Evolutionary conservation across 2,329 filamentous ascomycete genomes (phyloP).

Genomic region (Berkeleyomyces basicola): DNA sequence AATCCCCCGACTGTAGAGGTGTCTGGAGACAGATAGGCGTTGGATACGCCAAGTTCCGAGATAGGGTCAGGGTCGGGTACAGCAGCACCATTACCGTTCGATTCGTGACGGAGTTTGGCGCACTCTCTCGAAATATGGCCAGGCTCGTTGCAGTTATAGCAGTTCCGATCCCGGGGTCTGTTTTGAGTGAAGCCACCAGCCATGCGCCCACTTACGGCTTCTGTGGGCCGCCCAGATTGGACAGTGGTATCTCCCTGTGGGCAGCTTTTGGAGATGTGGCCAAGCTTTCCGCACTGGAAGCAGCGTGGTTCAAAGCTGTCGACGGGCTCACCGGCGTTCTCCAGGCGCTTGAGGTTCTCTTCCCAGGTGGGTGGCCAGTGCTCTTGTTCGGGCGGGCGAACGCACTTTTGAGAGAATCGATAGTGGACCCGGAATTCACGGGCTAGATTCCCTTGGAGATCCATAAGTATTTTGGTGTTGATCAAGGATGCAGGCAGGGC

Average conservation of each 20-base stretch:
- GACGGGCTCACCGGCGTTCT: conserved; percentile 47
- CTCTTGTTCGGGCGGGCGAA: conserved; percentile 40
- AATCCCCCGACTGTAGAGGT: neutral
- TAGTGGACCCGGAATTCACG: conserved; percentile 49
- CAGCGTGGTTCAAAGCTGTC: conserved; percentile 44
- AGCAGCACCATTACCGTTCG: neutral
- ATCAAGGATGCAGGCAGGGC: conserved; percentile 41
- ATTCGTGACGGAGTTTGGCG: conserved; percentile 17
- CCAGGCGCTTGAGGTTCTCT: conserved; percentile 48
- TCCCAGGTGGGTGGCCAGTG: conserved; percentile 41
- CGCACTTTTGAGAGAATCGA: conserved; percentile 40
- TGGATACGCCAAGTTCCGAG: neutral
- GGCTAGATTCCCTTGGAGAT: conserved; percentile 50
- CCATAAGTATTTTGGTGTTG: conserved; percentile 50
- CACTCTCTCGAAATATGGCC: conserved; percentile 58
- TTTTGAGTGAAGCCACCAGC: no score
- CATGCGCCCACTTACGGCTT: no score
- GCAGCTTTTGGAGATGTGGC: conserved; percentile 46
- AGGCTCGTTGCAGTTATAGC: conserved; percentile 45
- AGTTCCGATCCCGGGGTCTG: conserved; percentile 31
- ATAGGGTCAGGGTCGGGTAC: neutral
- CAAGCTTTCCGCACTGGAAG: conserved; percentile 45
- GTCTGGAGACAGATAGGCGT: neutral
- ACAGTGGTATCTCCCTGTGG: conserved; percentile 37
- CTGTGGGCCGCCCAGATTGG: conserved; percentile 18